These are phyloP conservation scores for Baorangia bicolor DNA, from an alignment of 768 basidiomycete species.

Conservation along the genomic window DNA sequence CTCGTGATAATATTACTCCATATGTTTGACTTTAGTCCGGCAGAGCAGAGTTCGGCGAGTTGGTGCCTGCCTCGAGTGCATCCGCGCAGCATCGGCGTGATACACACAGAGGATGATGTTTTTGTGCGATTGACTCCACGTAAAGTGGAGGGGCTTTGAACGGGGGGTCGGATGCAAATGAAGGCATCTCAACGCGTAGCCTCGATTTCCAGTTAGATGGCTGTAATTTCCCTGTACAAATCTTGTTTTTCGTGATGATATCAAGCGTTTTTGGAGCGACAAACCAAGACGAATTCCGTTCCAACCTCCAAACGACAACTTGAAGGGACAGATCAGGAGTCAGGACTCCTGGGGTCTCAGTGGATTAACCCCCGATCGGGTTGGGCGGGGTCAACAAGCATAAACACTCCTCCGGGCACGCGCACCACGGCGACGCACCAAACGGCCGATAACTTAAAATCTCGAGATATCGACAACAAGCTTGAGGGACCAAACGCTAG, in stretches of 20 bases:
- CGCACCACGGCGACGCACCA: slow-evolving; percentile 8
- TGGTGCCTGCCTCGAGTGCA: slow-evolving; percentile 15
- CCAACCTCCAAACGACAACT: neutral
- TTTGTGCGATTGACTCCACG: slow-evolving; percentile 7
- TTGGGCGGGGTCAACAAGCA: slow-evolving; percentile 2
- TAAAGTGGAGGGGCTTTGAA: neutral
- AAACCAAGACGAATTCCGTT: no score
- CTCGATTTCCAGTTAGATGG: neutral
- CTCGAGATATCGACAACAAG: neutral
- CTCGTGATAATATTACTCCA: slow-evolving; percentile 16
- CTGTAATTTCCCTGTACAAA: neutral
- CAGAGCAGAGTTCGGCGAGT: neutral
- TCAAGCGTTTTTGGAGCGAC: no score
- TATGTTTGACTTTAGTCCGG: slow-evolving; percentile 14
- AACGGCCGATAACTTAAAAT: neutral
- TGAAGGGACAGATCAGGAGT: no score
- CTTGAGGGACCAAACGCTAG: neutral
- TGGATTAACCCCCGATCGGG: neutral
- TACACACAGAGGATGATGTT: slow-evolving; percentile 22
- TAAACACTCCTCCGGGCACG: slow-evolving; percentile 9
- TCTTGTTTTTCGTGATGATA: neutral
- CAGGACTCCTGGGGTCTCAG: no score
- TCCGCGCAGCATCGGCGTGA: slow-evolving; percentile 8
- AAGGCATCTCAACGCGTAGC: no score
- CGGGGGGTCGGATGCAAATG: neutral